Percentiles rank a stretch among this genome's conserved stretches.
Evolutionary conservation across 1,139 yeast genomes (phyloP).

Genomic region (Sugiyamaella castrensis): DNA sequence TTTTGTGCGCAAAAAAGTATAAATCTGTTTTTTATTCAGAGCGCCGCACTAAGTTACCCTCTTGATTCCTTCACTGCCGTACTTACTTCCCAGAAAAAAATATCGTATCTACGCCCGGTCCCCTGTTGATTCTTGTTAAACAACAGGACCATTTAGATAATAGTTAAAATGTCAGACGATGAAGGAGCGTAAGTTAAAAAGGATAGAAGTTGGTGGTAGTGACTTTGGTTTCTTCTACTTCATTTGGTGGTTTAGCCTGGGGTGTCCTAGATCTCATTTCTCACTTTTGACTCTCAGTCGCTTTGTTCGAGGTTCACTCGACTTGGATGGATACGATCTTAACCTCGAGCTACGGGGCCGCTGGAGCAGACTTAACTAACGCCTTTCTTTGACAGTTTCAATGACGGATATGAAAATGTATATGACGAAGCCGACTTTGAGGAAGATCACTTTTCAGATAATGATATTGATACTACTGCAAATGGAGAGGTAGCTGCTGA

Average conservation of each 20-base stretch:
- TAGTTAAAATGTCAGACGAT: conserved; percentile 35
- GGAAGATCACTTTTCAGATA: conserved; percentile 73
- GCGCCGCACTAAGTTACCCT: no score
- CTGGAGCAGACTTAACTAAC: conserved; percentile 3
- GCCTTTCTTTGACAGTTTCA: conserved; percentile 54
- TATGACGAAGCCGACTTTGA: conserved; percentile 69
- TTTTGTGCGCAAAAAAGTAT: no score
- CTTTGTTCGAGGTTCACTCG: neutral
- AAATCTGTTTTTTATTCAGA: no score
- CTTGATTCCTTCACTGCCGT: no score
- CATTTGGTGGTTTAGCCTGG: no score
- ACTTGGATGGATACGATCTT: neutral
- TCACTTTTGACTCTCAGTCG: no score
- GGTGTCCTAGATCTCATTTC: no score
- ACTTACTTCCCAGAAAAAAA: no score
- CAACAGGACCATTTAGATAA: no score
- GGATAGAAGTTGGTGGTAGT: neutral
- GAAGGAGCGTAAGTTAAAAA: conserved; percentile 32
- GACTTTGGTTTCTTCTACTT: no score
- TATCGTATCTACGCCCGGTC: no score
- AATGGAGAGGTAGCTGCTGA: conserved; percentile 37
- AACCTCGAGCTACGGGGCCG: neutral
- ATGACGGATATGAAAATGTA: conserved; percentile 70
- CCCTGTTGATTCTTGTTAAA: no score
- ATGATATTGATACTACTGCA: conserved; percentile 51